Conservation (phyloP, 129 eudicot species). For the Ambrosia trifida region DNA sequence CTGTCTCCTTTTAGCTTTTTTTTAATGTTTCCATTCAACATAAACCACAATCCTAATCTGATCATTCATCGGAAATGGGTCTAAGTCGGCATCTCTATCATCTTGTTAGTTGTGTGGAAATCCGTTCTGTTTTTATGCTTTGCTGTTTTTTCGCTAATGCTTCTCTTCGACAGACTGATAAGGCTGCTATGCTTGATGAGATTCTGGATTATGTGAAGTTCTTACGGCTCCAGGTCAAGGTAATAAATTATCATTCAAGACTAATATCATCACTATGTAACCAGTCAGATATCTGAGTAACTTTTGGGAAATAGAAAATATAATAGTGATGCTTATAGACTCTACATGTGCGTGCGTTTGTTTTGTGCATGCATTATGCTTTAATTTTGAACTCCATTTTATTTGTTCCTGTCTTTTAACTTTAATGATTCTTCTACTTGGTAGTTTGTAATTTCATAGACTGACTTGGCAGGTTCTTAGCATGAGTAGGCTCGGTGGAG, state of each 20-base stretch:
- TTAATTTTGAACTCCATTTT: background rate
- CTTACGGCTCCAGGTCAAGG: constrained; percentile 96
- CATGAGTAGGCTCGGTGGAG: constrained; percentile 99
- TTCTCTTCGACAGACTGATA: constrained; percentile 69
- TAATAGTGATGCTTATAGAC: background rate
- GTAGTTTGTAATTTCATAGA: constrained; percentile 16
- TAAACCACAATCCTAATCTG: background rate
- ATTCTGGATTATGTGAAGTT: constrained; percentile 94
- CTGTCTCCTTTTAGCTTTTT: background rate
- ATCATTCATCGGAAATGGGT: background rate
- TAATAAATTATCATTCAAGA: constrained; percentile 21
- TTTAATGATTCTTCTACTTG: background rate
- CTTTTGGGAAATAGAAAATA: background rate
- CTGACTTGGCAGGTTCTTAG: constrained; percentile 69
- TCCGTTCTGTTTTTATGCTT: background rate
- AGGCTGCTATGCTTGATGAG: constrained; percentile 98
- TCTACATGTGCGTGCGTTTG: background rate
- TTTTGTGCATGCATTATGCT: background rate
- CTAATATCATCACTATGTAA: background rate
- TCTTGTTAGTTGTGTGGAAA: background rate
- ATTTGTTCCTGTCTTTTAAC: background rate
- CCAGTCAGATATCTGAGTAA: background rate
- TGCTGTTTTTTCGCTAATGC: constrained; percentile 16
- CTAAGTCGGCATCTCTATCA: background rate
- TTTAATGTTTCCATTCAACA: background rate